phyloP scores from a whole-genome alignment of 345 rosid genomes.

The Firmiana major region DNA sequence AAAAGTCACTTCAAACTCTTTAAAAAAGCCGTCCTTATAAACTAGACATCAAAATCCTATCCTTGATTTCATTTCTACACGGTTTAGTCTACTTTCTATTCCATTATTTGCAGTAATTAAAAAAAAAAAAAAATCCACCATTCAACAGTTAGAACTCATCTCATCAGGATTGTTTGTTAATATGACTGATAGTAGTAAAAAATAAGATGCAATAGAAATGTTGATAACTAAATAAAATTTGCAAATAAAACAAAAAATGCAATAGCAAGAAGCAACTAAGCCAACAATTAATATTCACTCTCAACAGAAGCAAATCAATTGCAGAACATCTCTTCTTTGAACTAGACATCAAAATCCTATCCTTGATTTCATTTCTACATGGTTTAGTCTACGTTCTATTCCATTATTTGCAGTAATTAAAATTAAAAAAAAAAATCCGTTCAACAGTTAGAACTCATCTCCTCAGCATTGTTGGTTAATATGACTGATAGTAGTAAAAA shows the following conservation, averaged over 20 bases:
- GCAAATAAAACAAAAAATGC: not conserved
- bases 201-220: not conserved
- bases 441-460: too few relatives aligned
- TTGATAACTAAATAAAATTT: not conserved
- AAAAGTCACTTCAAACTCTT: not conserved
- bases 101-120: not conserved
- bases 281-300: slow-evolving; percentile 24
- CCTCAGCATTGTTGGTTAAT: too few relatives aligned
- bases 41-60: not conserved
- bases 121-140: not conserved
- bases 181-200: not conserved
- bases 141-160: not conserved
- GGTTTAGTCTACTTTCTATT: not conserved
- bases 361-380: too few relatives aligned
- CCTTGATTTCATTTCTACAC: not conserved
- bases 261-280: not conserved
- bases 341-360: too few relatives aligned
- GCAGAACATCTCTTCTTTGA: slow-evolving; percentile 55
- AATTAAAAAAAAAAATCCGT: too few relatives aligned
- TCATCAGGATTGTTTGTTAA: not conserved
- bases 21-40: not conserved
- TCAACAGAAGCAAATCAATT: slow-evolving; percentile 47
- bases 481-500: too few relatives aligned
- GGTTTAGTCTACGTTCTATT: too few relatives aligned
- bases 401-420: too few relatives aligned